A percentile compares a stretch with the other conserved stretches of the same genome.
These are phyloP conservation scores for Fusarium longipes DNA, from an alignment of 2,329 filamentous ascomycete genomes.

Conservation along the genomic window DNA sequence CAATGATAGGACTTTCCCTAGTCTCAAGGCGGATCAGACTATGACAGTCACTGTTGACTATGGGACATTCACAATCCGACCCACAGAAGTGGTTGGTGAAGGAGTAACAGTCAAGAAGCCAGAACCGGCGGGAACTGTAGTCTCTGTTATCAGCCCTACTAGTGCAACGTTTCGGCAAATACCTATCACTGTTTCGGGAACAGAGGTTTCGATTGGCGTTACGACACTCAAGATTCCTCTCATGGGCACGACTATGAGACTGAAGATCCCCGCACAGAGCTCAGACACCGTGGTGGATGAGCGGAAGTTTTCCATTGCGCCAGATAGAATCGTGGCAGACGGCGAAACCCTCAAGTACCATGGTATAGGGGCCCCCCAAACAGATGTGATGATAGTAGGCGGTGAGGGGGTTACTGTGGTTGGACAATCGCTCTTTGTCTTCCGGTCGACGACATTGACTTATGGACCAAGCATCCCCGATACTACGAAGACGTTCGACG, in stretches of 20 bases:
- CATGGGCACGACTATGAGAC: constrained; percentile 50
- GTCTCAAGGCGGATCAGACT: constrained; percentile 53
- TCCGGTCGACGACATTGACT: constrained; percentile 58
- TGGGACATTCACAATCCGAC: constrained; percentile 61
- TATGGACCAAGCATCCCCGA: constrained; percentile 54
- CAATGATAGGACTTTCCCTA: constrained; percentile 58
- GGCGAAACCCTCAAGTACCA: constrained; percentile 53
- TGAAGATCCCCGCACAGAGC: constrained; percentile 54
- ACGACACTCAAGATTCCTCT: constrained; percentile 57
- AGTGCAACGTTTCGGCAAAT: constrained; percentile 55
- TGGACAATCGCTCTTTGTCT: constrained; percentile 55
- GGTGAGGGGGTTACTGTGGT: constrained; percentile 60
- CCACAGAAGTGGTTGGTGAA: constrained; percentile 58
- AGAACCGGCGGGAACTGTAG: constrained; percentile 45
- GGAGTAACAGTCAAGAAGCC: constrained; percentile 59
- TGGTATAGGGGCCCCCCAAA: constrained; percentile 49
- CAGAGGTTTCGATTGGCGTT: constrained; percentile 56
- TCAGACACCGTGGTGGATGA: constrained; percentile 52
- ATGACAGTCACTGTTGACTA: constrained; percentile 56
- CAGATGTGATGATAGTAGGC: constrained; percentile 60
- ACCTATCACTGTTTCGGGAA: constrained; percentile 56
- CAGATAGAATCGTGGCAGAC: constrained; percentile 51
- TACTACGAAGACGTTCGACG: constrained; percentile 57
- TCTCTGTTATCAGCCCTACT: constrained; percentile 52
- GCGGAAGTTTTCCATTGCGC: constrained; percentile 51